Evolutionary conservation across 306 rosid genomes (phyloP).

Genomic region (Lathyrus oleraceus): DNA sequence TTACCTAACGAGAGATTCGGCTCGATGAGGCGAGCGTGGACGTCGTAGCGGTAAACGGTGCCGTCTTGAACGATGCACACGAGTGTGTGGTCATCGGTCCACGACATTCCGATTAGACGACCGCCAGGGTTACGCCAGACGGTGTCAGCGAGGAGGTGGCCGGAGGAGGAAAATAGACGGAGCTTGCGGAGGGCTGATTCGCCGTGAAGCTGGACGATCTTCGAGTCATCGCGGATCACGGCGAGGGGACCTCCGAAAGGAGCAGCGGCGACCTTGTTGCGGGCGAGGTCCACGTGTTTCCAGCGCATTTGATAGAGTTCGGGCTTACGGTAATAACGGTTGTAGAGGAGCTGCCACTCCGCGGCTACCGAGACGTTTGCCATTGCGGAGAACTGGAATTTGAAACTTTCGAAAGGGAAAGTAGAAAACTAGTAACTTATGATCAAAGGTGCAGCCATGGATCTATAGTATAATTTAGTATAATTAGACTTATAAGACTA

Average conservation of each 20-base stretch:
- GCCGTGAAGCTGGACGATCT: conserved; percentile 95
- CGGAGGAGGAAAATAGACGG: conserved; percentile 81
- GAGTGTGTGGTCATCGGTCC: conserved; percentile 83
- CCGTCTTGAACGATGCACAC: conserved; percentile 91
- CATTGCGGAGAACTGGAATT: conserved; percentile 41
- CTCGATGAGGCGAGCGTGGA: conserved; percentile 65
- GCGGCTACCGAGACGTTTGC: conserved; percentile 95
- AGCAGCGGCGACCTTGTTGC: conserved; percentile 88
- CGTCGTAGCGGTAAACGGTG: conserved; percentile 73
- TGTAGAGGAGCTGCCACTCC: conserved; percentile 97
- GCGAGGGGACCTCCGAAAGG: conserved; percentile 93
- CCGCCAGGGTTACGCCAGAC: conserved; percentile 93
- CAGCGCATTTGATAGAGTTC: conserved; percentile 76
- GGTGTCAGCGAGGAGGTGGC: conserved; percentile 65
- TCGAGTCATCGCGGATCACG: conserved; percentile 93
- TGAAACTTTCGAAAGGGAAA: background rate
- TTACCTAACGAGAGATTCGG: conserved; percentile 79
- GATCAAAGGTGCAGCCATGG: background rate
- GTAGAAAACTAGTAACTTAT: background rate
- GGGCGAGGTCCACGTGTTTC: conserved; percentile 81
- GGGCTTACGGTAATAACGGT: conserved; percentile 89
- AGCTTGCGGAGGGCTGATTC: conserved; percentile 96
- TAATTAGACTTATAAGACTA: too few species aligned
- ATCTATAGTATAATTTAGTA: background rate
- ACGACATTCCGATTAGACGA: conserved; percentile 71